Evolutionary conservation across 2,329 filamentous ascomycete genomes (phyloP).

Genomic region (Ceratocystis papillata): DNA sequence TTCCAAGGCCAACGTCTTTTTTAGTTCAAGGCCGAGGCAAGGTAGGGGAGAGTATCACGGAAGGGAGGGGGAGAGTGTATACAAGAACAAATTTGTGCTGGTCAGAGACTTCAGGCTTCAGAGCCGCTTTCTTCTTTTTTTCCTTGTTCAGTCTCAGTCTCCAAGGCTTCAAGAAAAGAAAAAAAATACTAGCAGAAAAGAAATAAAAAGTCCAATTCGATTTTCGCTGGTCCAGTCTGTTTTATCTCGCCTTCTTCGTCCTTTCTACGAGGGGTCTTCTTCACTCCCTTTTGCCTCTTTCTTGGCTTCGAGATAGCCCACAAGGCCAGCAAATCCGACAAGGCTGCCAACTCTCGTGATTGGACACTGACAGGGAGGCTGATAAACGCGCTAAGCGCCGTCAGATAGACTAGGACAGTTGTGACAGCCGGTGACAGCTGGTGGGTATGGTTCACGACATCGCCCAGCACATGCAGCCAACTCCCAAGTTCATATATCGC

Average conservation of each 20-base stretch:
- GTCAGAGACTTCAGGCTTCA: slow-evolving; percentile 4
- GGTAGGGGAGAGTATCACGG: background rate
- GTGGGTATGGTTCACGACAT: background rate
- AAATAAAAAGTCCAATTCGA: background rate
- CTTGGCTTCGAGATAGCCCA: background rate
- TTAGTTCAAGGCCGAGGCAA: too few relatives aligned
- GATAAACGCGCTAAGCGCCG: slow-evolving; percentile 15
- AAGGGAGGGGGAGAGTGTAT: slow-evolving; percentile 3
- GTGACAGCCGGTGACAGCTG: background rate
- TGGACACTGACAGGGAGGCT: background rate
- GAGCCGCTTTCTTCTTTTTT: background rate
- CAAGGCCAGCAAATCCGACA: slow-evolving; percentile 7
- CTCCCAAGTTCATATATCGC: background rate
- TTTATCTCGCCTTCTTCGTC: too few relatives aligned
- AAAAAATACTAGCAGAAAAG: background rate
- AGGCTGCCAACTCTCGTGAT: slow-evolving; percentile 16
- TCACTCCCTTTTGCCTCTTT: background rate
- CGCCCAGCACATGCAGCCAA: background rate
- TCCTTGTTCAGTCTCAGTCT: background rate
- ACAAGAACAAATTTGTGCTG: background rate
- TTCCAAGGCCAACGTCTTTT: too few relatives aligned
- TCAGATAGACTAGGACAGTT: background rate
- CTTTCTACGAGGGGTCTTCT: too few relatives aligned
- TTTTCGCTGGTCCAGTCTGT: too few relatives aligned
- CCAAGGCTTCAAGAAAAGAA: slow-evolving; percentile 9